Evolutionary conservation across 2,329 filamentous ascomycete genomes (phyloP).

Genomic region (Monosporascus sp.): DNA sequence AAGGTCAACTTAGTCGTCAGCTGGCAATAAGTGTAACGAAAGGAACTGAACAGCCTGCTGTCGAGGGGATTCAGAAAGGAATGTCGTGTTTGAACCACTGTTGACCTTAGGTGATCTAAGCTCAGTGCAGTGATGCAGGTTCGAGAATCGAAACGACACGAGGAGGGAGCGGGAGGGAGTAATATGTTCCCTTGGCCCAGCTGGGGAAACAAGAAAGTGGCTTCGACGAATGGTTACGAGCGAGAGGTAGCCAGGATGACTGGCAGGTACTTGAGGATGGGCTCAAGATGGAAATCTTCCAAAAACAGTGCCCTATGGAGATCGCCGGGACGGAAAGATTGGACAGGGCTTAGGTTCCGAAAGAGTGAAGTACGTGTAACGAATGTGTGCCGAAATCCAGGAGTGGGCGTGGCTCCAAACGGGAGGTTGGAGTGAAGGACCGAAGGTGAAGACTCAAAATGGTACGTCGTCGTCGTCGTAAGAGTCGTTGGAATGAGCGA

Average conservation of each 20-base stretch:
- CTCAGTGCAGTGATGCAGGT: not conserved
- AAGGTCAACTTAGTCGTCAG: constrained; percentile 19
- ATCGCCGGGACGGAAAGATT: not conserved
- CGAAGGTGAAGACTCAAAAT: constrained; percentile 3
- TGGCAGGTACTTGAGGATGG: too few relatives aligned
- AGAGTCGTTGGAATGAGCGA: too few relatives aligned
- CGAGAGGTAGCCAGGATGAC: too few relatives aligned
- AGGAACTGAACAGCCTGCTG: constrained; percentile 19
- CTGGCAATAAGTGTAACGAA: constrained; percentile 6
- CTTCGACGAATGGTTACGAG: not conserved
- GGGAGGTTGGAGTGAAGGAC: constrained; percentile 5
- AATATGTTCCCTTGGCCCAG: not conserved
- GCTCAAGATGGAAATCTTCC: too few relatives aligned
- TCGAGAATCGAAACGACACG: not conserved
- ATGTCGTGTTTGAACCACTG: constrained; percentile 3
- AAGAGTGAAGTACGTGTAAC: constrained; percentile 6
- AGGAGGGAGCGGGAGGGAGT: not conserved
- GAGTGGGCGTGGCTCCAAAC: constrained; percentile 4
- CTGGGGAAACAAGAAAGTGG: not conserved
- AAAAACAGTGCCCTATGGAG: not conserved
- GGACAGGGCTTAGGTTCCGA: constrained; percentile 6
- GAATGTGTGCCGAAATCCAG: constrained; percentile 5
- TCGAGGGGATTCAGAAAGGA: constrained; percentile 1
- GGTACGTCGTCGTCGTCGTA: not conserved
- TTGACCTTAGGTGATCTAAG: constrained; percentile 1